Percentiles rank a stretch among this genome's conserved stretches.
phyloP scores from a whole-genome alignment of 1,139 yeast species.

The Schwanniomyces etchellsii region DNA sequence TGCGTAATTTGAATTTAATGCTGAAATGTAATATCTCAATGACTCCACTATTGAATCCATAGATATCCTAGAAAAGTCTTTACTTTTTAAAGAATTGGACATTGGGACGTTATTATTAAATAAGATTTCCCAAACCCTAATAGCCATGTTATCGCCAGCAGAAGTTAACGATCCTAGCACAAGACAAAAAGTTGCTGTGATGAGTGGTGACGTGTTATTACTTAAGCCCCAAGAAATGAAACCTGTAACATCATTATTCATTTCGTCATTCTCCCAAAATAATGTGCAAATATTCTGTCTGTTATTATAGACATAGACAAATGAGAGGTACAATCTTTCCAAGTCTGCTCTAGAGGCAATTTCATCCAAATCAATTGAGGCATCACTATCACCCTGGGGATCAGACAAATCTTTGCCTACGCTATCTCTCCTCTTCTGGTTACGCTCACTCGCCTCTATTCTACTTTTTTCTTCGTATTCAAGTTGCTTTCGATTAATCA shows the following conservation, averaged over 20 bases:
- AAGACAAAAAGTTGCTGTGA: constrained; percentile 77
- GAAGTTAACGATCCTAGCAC: constrained; percentile 71
- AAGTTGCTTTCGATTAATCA: constrained; percentile 27
- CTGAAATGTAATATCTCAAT: constrained; percentile 49
- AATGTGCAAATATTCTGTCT: constrained; percentile 52
- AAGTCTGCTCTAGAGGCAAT: constrained; percentile 73
- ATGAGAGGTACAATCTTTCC: constrained; percentile 78
- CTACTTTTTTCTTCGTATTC: constrained; percentile 9
- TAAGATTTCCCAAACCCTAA: constrained; percentile 37
- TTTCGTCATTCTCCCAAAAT: constrained; percentile 71
- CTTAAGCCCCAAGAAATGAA: constrained; percentile 85
- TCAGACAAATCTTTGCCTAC: constrained; percentile 6
- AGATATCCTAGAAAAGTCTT: constrained; percentile 44
- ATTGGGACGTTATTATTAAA: constrained; percentile 22
- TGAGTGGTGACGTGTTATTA: constrained; percentile 71
- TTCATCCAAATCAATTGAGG: constrained; percentile 39
- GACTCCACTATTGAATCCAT: constrained; percentile 58
- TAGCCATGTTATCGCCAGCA: constrained; percentile 49
- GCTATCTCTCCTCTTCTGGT: constrained; percentile 2
- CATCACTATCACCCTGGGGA: constrained; percentile 7
- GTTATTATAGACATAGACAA: constrained; percentile 62
- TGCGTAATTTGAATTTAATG: constrained; percentile 41
- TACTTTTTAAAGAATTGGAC: constrained; percentile 18
- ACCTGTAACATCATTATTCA: constrained; percentile 45
- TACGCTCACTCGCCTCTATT: constrained; percentile 2